phyloP scores from a whole-genome alignment of 768 basidiomycete species.

The Phaeotremella fagi region DNA sequence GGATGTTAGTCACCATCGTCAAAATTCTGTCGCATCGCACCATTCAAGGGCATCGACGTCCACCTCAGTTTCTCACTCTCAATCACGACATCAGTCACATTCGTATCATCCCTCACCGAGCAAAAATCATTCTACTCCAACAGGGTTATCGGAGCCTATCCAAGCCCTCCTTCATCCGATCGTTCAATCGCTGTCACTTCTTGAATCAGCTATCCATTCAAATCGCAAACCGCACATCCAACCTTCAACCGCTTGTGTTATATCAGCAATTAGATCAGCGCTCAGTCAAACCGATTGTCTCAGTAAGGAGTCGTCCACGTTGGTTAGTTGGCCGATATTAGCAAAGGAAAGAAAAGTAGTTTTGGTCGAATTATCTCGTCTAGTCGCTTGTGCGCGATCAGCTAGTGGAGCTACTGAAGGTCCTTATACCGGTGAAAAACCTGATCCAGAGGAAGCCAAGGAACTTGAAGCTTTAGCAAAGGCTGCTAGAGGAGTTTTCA shows the following conservation, averaged over 20 bases:
- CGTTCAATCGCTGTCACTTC: slow-evolving; percentile 73
- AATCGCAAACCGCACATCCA: slow-evolving; percentile 79
- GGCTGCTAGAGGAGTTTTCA: slow-evolving; percentile 66
- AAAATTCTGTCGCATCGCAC: slow-evolving; percentile 21
- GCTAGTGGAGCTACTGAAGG: slow-evolving; percentile 19
- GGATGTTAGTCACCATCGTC: slow-evolving; percentile 12
- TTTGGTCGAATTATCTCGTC: slow-evolving; percentile 68
- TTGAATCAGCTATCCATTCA: slow-evolving; percentile 77
- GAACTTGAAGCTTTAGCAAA: slow-evolving; percentile 23
- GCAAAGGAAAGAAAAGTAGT: slow-evolving; percentile 76
- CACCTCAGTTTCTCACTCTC: slow-evolving; percentile 1
- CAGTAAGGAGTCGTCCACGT: slow-evolving; percentile 68
- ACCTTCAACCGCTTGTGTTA: slow-evolving; percentile 88
- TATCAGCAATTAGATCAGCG: slow-evolving; percentile 85
- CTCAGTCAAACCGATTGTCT: slow-evolving; percentile 78
- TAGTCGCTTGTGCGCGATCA: slow-evolving; percentile 55
- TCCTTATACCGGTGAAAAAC: slow-evolving; percentile 1
- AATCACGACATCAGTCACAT: neutral
- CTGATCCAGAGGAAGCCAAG: slow-evolving; percentile 4
- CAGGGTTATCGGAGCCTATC: slow-evolving; percentile 55
- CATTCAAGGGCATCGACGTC: slow-evolving; percentile 14
- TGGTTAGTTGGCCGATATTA: slow-evolving; percentile 63
- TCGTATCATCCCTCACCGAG: neutral
- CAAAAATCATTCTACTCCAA: slow-evolving; percentile 5
- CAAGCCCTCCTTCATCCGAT: slow-evolving; percentile 77